These are phyloP conservation scores for Aspergillus carbonarius DNA, from an alignment of 2,329 filamentous ascomycete species.

Conservation along the genomic window DNA sequence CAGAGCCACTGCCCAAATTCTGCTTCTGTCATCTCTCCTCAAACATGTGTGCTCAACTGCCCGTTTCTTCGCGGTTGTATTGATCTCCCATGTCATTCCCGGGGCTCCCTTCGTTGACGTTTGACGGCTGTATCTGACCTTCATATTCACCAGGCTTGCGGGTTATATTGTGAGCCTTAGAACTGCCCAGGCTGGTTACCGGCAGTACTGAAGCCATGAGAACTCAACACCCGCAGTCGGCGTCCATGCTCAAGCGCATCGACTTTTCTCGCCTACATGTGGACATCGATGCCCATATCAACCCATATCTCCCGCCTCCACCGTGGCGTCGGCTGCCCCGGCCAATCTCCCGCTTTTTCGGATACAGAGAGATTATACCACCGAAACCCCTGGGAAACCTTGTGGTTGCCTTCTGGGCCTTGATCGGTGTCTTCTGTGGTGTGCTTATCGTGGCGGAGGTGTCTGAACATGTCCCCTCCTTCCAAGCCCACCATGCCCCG, in stretches of 20 bases:
- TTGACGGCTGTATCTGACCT: background rate
- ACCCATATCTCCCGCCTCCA: slow-evolving; percentile 67
- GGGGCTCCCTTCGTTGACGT: background rate
- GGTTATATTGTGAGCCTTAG: background rate
- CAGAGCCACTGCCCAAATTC: background rate
- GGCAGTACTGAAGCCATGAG: background rate
- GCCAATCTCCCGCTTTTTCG: slow-evolving; percentile 67
- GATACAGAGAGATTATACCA: slow-evolving; percentile 51
- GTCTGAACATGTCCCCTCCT: slow-evolving; percentile 54
- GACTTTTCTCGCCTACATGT: slow-evolving; percentile 52
- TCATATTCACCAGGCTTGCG: background rate
- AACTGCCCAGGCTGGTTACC: background rate
- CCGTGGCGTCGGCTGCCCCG: slow-evolving; percentile 64
- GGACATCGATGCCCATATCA: slow-evolving; percentile 75
- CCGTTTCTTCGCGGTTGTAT: background rate
- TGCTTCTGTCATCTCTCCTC: background rate
- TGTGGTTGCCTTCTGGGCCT: slow-evolving; percentile 60
- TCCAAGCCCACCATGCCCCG: slow-evolving; percentile 55
- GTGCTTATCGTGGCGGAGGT: slow-evolving; percentile 61
- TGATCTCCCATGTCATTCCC: background rate
- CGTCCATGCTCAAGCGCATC: slow-evolving; percentile 10
- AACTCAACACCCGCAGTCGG: slow-evolving; percentile 6
- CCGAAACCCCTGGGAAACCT: slow-evolving; percentile 55
- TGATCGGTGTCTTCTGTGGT: slow-evolving; percentile 63
- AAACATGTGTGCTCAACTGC: background rate